Base-by-base conservation (phyloP, 2,329 filamentous ascomycete genomes). In the Elsinoe ampelina region DNA sequence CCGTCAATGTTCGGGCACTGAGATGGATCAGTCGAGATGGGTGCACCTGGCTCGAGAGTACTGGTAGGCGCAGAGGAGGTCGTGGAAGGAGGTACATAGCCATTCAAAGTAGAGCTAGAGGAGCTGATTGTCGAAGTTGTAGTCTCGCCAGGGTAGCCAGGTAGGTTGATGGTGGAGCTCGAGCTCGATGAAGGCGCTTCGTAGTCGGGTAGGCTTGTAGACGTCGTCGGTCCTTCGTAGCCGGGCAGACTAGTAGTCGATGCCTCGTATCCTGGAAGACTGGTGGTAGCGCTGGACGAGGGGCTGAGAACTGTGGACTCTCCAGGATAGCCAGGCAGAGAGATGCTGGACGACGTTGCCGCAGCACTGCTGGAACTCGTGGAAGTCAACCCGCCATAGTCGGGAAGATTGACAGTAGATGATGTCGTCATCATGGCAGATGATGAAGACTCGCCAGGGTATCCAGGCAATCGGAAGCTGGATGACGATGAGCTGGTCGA, bases 1-100 rank as follows among this genome's bases (percentile, higher is more conserved):
- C 58, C 57, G 45, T 62, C 52, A 20, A 59, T 59, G 17, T 38
- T 15, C 0, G 61, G 59, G 19, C 61, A 62, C n/a, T 47, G 22
- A 50, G 35, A 55, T 45, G 51, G 54, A 36, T 36, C 51, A 13
- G 48, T 55, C 34, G 41, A 43, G 20, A 42, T 42, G 7, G 58
- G 50, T 10, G 48, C 22, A 2, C 54, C 54, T 2, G 60, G 48
- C 39, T 47, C 41, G 15, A 54, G 22, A 4, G 39, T 42, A 0
- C 39, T 45, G 13, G 55, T 57, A 2, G 54, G 17, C 26, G 50
- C 34, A 20, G 50, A 55, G 4, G 55, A 51, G 11, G 48, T 55
- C 7, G 32, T 26, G 12, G 48, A 13, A 2, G 54, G n/a, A 41
- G 54, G 19, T 15, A 47, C n/a, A 32, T 45, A 36, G 35, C 39